phyloP scores from a whole-genome alignment of 1,284 basidiomycete genomes.

The Pisolithus thermaeus region DNA sequence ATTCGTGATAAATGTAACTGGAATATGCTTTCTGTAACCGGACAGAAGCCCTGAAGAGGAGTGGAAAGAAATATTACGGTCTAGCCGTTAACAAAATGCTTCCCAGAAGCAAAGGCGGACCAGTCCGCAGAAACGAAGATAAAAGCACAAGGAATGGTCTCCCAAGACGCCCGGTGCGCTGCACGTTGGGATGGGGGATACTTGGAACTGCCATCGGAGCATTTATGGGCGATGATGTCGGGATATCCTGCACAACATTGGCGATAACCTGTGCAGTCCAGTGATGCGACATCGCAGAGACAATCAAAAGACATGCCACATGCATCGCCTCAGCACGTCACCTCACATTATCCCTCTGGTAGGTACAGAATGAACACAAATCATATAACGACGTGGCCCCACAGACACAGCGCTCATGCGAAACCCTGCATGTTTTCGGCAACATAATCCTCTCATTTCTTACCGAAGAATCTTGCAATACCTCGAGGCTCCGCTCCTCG shows the following conservation, averaged over 20 bases:
- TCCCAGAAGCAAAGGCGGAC: slow-evolving; percentile 36
- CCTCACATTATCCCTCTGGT: not conserved
- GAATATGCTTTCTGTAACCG: slow-evolving; percentile 9
- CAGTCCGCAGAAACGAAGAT: slow-evolving; percentile 36
- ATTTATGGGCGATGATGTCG: not conserved
- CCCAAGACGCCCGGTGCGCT: too few species aligned
- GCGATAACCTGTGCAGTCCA: not conserved
- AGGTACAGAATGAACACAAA: not conserved
- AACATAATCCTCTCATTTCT: slow-evolving; percentile 18
- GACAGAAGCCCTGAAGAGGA: slow-evolving; percentile 16
- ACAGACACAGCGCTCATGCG: too few species aligned
- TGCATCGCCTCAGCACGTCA: slow-evolving; percentile 1
- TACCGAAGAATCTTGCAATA: slow-evolving; percentile 74
- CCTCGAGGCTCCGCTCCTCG: slow-evolving; percentile 44
- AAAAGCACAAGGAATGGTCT: not conserved
- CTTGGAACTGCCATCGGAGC: not conserved
- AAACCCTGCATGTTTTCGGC: too few species aligned
- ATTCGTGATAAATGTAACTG: not conserved
- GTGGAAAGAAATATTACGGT: slow-evolving; percentile 14
- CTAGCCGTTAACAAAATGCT: slow-evolving; percentile 27
- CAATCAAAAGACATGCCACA: not conserved
- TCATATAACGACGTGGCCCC: too few species aligned
- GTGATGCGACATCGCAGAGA: not conserved
- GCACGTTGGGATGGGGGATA: too few species aligned
- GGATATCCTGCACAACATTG: not conserved